Conservation (phyloP, 345 rosid genomes). For the Boechera divaricarpa region DNA sequence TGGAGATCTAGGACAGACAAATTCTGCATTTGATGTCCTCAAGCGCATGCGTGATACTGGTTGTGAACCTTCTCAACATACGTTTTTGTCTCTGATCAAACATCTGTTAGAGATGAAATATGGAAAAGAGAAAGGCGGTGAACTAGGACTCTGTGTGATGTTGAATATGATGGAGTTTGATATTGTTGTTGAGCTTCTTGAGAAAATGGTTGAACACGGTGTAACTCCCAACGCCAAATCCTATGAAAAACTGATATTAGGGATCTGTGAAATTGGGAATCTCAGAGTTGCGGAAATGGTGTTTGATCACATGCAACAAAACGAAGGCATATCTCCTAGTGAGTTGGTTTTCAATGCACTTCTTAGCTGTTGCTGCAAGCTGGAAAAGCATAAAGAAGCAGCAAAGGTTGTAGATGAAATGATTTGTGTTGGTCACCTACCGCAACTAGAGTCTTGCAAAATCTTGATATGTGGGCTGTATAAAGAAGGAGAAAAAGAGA, state of each 20-base stretch:
- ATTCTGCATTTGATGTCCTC: constrained; percentile 75
- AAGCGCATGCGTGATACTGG: constrained; percentile 76
- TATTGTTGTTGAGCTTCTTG: constrained; percentile 58
- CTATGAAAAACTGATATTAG: constrained; percentile 64
- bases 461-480: constrained; percentile 72
- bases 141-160: constrained; percentile 43
- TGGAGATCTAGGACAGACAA: constrained; percentile 59
- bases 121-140: constrained; percentile 45
- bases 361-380: constrained; percentile 66
- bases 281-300: constrained; percentile 58
- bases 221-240: constrained; percentile 65
- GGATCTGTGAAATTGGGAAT: constrained; percentile 66
- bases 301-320: constrained; percentile 57
- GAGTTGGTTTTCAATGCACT: constrained; percentile 64
- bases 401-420: constrained; percentile 57
- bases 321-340: constrained; percentile 59
- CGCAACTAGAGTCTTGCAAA: constrained; percentile 69
- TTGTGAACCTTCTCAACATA: constrained; percentile 77
- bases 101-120: constrained; percentile 55
- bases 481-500: constrained; percentile 56
- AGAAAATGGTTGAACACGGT: constrained; percentile 64
- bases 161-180: constrained; percentile 58
- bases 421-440: constrained; percentile 66
- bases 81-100: constrained; percentile 67
- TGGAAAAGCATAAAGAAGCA: constrained; percentile 58